These are phyloP conservation scores for Gossypium trilobum DNA, from an alignment of 441 rosid genomes.

Conservation along the genomic window DNA sequence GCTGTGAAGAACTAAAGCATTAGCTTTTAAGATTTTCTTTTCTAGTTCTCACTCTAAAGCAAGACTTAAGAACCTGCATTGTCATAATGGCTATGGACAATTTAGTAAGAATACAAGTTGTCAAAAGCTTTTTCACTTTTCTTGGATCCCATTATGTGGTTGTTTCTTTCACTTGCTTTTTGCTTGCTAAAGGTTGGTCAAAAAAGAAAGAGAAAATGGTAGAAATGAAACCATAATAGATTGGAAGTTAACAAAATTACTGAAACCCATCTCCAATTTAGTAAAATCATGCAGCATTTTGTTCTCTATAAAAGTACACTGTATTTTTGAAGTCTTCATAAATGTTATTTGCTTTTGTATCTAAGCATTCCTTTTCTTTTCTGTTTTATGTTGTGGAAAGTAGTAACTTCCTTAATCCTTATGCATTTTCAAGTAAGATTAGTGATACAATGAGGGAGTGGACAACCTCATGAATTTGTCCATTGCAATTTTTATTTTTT, in stretches of 20 bases:
- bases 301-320: background rate
- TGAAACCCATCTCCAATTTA: background rate
- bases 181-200: background rate
- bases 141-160: background rate
- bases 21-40: background rate
- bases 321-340: background rate
- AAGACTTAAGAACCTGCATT: background rate
- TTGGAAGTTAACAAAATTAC: background rate
- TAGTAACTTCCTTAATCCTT: background rate
- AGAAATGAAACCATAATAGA: background rate
- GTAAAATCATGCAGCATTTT: background rate
- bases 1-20: background rate
- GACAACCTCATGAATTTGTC: background rate
- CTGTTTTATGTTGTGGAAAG: background rate
- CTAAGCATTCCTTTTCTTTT: background rate
- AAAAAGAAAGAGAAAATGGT: background rate
- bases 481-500: background rate
- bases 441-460: background rate
- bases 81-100: background rate
- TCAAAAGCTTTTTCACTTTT: background rate
- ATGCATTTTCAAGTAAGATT: background rate
- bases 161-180: background rate
- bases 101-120: background rate
- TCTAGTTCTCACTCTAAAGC: background rate
- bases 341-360: background rate